Evolutionary conservation across 257 asterid genomes (phyloP).

Genomic region (Ocimum tenuiflorum): DNA sequence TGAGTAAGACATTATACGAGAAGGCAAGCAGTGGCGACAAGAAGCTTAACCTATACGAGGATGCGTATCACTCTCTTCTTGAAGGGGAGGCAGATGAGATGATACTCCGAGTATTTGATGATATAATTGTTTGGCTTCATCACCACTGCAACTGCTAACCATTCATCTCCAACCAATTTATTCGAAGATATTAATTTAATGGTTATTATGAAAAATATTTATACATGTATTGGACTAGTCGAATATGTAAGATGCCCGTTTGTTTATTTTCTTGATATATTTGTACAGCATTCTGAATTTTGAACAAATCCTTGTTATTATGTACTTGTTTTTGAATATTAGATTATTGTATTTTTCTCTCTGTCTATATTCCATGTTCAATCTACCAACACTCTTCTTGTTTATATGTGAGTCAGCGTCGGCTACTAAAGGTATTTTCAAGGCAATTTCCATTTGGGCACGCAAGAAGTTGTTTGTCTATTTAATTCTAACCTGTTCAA

Average conservation of each 20-base stretch:
- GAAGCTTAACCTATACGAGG: conserved; percentile 46
- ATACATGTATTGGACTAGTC: background rate
- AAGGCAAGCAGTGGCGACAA: conserved; percentile 56
- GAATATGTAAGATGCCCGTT: background rate
- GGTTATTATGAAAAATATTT: too few species aligned
- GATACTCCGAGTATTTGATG: conserved; percentile 40
- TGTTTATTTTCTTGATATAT: background rate
- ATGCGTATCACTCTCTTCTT: conserved; percentile 43
- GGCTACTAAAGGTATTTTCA: too few species aligned
- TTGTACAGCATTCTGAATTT: background rate
- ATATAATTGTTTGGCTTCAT: conserved; percentile 57
- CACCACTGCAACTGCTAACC: conserved; percentile 37
- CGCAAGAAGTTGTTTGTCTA: too few species aligned
- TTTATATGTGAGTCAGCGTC: too few species aligned
- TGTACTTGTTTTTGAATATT: too few species aligned
- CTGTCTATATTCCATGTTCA: too few species aligned
- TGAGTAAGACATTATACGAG: conserved; percentile 51
- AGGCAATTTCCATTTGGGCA: too few species aligned
- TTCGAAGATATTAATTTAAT: too few species aligned
- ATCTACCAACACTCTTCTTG: too few species aligned
- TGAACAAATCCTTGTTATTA: background rate
- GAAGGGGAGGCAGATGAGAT: conserved; percentile 64
- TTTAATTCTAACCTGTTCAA: too few species aligned
- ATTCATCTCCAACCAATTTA: background rate
- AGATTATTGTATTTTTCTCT: too few species aligned